Evolutionary conservation across 1,284 basidiomycete species (phyloP).

Genomic region (Somion occarium): DNA sequence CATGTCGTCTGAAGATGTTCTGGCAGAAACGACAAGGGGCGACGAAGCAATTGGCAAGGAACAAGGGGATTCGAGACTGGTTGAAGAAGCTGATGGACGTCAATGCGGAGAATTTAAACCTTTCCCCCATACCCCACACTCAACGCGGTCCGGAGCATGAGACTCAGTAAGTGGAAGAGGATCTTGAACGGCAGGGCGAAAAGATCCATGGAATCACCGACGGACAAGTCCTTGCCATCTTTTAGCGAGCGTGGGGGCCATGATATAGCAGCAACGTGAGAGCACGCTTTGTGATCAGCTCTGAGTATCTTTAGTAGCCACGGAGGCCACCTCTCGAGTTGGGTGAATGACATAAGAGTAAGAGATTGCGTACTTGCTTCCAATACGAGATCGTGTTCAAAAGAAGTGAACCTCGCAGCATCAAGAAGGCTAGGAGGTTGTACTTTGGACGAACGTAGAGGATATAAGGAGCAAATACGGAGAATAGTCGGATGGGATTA

Average conservation of each 20-base stretch:
- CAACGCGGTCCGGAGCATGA: constrained; percentile 1
- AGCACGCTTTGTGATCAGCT: background rate
- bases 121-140: background rate
- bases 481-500: background rate
- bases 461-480: constrained; percentile 2
- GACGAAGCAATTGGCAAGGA: constrained; percentile 1
- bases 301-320: background rate
- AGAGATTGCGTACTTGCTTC: background rate
- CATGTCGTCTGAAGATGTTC: constrained; percentile 12
- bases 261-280: constrained; percentile 1
- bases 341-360: background rate
- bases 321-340: background rate
- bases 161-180: background rate
- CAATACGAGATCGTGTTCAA: background rate
- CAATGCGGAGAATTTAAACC: constrained; percentile 1
- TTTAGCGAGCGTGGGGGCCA: constrained; percentile 3
- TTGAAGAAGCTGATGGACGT: constrained; percentile 1
- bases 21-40: background rate
- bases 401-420: background rate
- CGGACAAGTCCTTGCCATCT: constrained; percentile 5
- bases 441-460: background rate
- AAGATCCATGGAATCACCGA: constrained; percentile 9
- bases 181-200: background rate
- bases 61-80: background rate
- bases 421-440: background rate